These are phyloP conservation scores for Madurella mycetomatis DNA, from an alignment of 2,329 filamentous ascomycete genomes.

Conservation along the genomic window DNA sequence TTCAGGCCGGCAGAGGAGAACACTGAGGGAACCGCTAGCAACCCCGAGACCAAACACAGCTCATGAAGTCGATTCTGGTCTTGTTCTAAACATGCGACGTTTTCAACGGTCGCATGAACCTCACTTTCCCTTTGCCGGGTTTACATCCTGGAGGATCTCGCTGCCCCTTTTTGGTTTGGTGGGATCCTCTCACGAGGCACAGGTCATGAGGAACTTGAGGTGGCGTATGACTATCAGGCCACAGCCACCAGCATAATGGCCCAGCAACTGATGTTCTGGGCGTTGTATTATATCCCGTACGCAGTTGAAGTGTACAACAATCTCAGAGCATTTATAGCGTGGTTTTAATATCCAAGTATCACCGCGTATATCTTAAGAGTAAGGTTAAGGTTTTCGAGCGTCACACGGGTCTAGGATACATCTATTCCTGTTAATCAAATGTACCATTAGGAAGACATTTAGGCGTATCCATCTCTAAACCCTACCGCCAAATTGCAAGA, in stretches of 20 bases:
- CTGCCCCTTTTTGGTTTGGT: neutral
- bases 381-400: too few species aligned
- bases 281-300: constrained; percentile 8
- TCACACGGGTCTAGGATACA: too few species aligned
- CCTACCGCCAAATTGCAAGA: too few species aligned
- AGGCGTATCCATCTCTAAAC: too few species aligned
- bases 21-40: constrained; percentile 9
- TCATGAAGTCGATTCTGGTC: neutral
- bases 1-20: constrained; percentile 33
- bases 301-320: constrained; percentile 6
- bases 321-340: too few species aligned
- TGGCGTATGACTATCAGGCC: neutral
- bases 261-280: neutral
- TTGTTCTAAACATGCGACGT: neutral
- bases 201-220: neutral
- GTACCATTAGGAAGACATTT: too few species aligned
- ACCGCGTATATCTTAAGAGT: too few species aligned
- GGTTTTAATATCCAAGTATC: too few species aligned
- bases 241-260: constrained; percentile 3
- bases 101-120: constrained; percentile 6
- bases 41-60: constrained; percentile 10
- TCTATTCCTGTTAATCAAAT: too few species aligned
- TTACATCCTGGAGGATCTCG: neutral
- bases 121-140: constrained; percentile 3
- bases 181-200: neutral